Evolutionary conservation across 164 flowering plant species (phyloP).

Genomic region (Aristolochia contorta): DNA sequence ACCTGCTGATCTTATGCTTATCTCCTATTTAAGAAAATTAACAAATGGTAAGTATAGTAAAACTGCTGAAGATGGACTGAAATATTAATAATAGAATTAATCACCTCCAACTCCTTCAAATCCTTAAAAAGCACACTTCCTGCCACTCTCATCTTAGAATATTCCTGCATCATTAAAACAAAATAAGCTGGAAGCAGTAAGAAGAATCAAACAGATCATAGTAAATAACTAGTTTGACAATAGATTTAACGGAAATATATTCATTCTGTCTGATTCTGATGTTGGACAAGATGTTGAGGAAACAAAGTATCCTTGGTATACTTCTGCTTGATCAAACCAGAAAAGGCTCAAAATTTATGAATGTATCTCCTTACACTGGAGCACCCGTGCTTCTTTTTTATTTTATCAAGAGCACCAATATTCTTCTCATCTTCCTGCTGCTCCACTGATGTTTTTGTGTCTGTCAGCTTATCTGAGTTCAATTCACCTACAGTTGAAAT

Average conservation of each 20-base stretch:
- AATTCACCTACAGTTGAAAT: constrained; percentile 44
- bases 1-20: constrained; percentile 48
- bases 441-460: constrained; percentile 36
- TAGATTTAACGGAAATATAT: background rate
- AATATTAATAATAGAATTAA: background rate
- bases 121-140: constrained; percentile 65
- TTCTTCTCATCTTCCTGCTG: constrained; percentile 45
- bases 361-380: constrained; percentile 33
- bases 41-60: background rate
- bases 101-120: constrained; percentile 65
- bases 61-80: background rate
- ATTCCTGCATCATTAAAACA: constrained; percentile 36
- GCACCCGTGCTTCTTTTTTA: constrained; percentile 83
- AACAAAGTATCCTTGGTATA: too few species aligned
- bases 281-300: background rate
- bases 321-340: too few species aligned
- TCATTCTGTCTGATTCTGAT: background rate
- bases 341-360: background rate
- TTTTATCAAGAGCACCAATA: constrained; percentile 50
- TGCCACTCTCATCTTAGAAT: constrained; percentile 41
- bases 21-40: constrained; percentile 35
- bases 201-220: background rate
- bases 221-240: background rate
- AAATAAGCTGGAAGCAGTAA: background rate
- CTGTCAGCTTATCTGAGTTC: constrained; percentile 45